A percentile compares a stretch with the other conserved stretches of the same genome.
These are phyloP conservation scores for Discostella stelligeroides DNA, from an alignment of 108 stramenopile genomes.

Conservation along the genomic window DNA sequence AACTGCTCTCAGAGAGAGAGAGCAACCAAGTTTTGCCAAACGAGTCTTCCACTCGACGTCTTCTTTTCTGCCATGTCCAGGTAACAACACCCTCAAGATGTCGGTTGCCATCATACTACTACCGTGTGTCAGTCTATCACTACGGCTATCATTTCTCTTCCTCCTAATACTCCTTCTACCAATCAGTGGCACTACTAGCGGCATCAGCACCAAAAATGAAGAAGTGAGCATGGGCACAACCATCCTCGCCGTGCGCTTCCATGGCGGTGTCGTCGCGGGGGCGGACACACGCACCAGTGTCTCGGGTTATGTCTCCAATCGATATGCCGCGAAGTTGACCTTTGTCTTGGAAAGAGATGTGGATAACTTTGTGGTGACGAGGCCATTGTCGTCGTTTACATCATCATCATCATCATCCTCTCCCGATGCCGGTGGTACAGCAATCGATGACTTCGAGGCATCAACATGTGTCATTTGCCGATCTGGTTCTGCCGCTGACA, in stretches of 20 bases:
- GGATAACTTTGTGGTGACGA: constrained; percentile 29
- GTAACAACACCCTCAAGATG: too few relatives aligned
- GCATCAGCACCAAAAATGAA: too few relatives aligned
- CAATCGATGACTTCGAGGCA: constrained; percentile 2
- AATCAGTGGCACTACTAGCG: too few relatives aligned
- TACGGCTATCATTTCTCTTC: too few relatives aligned
- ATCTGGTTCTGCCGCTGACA: constrained; percentile 88
- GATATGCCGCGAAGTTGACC: constrained; percentile 75
- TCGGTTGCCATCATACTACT: too few relatives aligned
- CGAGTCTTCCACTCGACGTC: too few relatives aligned
- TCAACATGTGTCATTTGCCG: constrained; percentile 77
- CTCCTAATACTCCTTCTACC: too few relatives aligned
- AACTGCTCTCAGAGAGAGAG: too few relatives aligned
- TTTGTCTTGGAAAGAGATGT: constrained; percentile 52
- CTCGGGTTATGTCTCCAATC: constrained; percentile 72
- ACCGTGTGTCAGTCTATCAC: too few relatives aligned
- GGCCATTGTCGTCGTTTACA: neutral
- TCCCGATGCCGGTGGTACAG: constrained; percentile 6
- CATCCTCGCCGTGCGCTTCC: constrained; percentile 70
- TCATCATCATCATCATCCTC: neutral
- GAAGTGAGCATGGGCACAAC: constrained; percentile 83
- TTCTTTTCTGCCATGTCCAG: too few relatives aligned
- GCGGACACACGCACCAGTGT: constrained; percentile 82
- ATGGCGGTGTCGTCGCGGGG: constrained; percentile 67
- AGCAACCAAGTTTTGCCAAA: too few relatives aligned